Percentiles rank a stretch among this genome's conserved stretches.
These are phyloP conservation scores for Furcasterigmium furcatum DNA, from an alignment of 2,329 filamentous ascomycete species.

Conservation along the genomic window DNA sequence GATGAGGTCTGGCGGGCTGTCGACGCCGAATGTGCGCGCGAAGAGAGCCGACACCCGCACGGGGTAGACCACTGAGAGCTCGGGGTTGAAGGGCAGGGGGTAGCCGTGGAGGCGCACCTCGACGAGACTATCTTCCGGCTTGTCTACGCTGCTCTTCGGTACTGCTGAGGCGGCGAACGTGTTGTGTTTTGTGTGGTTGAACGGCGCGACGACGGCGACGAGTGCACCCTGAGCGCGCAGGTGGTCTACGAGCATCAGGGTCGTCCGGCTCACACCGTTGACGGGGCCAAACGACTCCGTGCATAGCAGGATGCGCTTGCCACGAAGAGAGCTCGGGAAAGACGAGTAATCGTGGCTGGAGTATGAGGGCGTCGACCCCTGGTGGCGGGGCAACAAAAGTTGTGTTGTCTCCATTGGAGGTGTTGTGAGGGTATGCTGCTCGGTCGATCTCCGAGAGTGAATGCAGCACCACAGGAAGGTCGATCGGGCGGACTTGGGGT, in stretches of 20 bases:
- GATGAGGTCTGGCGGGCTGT: conserved; percentile 57
- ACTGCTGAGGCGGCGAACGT: conserved; percentile 44
- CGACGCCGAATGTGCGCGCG: conserved; percentile 51
- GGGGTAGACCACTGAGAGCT: conserved; percentile 67
- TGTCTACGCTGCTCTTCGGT: conserved; percentile 18
- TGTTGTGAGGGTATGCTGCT: not conserved
- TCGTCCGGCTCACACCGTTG: conserved; percentile 71
- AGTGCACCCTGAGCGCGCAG: conserved; percentile 60
- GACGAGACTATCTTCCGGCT: conserved; percentile 18
- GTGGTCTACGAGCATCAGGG: conserved; percentile 66
- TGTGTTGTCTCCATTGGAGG: not conserved
- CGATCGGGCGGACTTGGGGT: too few species aligned
- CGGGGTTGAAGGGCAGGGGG: conserved; percentile 68
- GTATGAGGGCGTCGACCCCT: conserved; percentile 7
- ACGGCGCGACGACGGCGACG: conserved; percentile 64
- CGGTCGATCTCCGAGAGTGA: too few species aligned
- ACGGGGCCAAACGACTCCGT: conserved; percentile 71
- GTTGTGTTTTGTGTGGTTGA: conserved; percentile 51
- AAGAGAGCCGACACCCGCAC: conserved; percentile 62
- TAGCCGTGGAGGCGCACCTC: conserved; percentile 63
- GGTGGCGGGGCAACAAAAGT: conserved; percentile 5
- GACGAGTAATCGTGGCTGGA: conserved; percentile 32
- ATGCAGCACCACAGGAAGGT: too few species aligned
- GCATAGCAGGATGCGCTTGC: conserved; percentile 62
- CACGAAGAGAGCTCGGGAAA: conserved; percentile 48